phyloP scores from a whole-genome alignment of 495 filamentous ascomycete genomes.

The Neurospora cerealis region DNA sequence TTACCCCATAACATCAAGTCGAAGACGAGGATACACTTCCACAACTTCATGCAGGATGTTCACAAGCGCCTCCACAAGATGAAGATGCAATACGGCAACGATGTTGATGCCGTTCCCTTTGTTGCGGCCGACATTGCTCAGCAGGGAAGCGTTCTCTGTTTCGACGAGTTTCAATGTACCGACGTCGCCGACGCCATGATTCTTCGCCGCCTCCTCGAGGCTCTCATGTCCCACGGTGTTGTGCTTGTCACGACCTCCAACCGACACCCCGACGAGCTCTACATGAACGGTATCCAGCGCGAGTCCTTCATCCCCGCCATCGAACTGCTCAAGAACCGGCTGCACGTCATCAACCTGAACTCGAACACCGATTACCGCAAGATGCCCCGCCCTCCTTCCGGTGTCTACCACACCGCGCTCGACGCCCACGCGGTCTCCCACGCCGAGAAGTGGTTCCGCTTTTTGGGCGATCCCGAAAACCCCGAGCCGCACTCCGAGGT shows the following conservation, averaged over 20 bases:
- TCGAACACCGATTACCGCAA: slow-evolving; percentile 95
- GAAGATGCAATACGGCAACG: slow-evolving; percentile 80
- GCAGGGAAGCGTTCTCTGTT: slow-evolving; percentile 77
- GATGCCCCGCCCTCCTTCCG: slow-evolving; percentile 85
- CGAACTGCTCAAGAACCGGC: slow-evolving; percentile 69
- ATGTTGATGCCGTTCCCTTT: slow-evolving; percentile 86
- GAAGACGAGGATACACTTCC: slow-evolving; percentile 96
- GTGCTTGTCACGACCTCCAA: slow-evolving; percentile 97
- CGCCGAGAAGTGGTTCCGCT: slow-evolving; percentile 88
- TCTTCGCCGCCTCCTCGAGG: slow-evolving; percentile 75
- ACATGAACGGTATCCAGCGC: slow-evolving; percentile 96
- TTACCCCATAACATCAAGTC: slow-evolving; percentile 67
- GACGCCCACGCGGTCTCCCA: slow-evolving; percentile 68
- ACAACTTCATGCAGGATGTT: slow-evolving; percentile 99
- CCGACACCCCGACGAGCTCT: slow-evolving; percentile 88
- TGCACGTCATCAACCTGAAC: slow-evolving; percentile 88
- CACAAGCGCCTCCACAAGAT: slow-evolving; percentile 84
- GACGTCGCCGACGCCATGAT: slow-evolving; percentile 99
- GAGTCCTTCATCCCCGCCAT: slow-evolving; percentile 94
- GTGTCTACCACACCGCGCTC: slow-evolving; percentile 78
- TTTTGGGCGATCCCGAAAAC: slow-evolving; percentile 71
- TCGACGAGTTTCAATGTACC: slow-evolving; percentile 98
- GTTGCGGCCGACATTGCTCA: slow-evolving; percentile 89
- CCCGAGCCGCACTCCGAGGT: slow-evolving; percentile 66
- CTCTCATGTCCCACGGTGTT: slow-evolving; percentile 90